Conservation (phyloP, 345 rosid genomes). For the Eucalyptus tenuipes region DNA sequence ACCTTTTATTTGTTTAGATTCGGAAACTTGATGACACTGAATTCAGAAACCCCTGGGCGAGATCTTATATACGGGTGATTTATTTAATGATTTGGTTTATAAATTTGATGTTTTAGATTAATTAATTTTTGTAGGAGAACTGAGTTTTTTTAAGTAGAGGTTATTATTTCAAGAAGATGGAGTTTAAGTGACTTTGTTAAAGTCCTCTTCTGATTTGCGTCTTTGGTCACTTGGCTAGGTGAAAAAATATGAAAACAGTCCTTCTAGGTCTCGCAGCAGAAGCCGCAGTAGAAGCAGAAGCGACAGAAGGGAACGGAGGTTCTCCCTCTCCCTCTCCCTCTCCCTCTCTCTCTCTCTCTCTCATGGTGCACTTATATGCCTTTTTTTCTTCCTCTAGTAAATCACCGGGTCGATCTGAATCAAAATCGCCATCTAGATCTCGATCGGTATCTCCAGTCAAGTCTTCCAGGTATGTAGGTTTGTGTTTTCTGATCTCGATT, state of each 20-base stretch:
- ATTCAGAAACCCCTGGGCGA: constrained; percentile 84
- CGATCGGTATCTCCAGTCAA: constrained; percentile 66
- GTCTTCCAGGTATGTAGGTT: constrained; percentile 29
- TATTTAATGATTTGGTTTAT: neutral
- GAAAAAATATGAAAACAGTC: constrained; percentile 47
- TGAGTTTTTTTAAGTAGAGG: neutral
- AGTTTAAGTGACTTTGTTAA: neutral
- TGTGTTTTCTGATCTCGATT: neutral
- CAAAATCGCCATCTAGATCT: constrained; percentile 42
- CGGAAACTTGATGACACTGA: constrained; percentile 79
- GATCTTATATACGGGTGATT: constrained; percentile 57
- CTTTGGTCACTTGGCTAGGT: constrained; percentile 28
- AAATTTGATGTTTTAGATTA: neutral
- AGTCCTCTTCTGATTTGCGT: neutral
- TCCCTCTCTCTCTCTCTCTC: neutral
- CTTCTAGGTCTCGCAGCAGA: constrained; percentile 49
- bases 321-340: neutral
- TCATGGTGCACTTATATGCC: neutral
- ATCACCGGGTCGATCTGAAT: constrained; percentile 37
- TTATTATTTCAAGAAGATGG: neutral
- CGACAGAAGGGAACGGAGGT: constrained; percentile 48
- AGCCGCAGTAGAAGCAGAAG: constrained; percentile 67
- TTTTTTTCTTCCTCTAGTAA: constrained; percentile 18
- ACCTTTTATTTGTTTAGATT: constrained; percentile 14
- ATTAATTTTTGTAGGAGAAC: neutral